Conservation (phyloP, 169 alveolate genomes). For the Cryptosporidium sp. region DNA sequence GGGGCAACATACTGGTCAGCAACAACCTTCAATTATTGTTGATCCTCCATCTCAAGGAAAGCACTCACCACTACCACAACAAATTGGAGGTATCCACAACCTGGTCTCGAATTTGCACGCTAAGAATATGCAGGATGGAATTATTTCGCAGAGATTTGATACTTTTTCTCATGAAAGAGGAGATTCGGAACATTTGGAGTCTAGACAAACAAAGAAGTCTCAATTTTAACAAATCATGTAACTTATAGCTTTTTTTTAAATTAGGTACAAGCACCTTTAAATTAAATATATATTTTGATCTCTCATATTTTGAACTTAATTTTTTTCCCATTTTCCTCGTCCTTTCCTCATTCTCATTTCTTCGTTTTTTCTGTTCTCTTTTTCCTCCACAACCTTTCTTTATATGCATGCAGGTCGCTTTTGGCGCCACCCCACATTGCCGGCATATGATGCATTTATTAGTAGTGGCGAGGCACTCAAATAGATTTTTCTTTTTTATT, state of each 20-base stretch:
- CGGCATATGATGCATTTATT: conserved; percentile 12
- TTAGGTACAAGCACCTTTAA: background rate
- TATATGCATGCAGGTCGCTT: background rate
- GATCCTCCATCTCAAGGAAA: background rate
- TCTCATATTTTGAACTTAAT: background rate
- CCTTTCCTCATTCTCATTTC: background rate
- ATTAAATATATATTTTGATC: background rate
- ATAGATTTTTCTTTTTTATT: background rate
- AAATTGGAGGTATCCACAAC: background rate
- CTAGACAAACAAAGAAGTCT: conserved; percentile 4
- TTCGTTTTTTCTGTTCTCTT: background rate
- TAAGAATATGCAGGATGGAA: background rate
- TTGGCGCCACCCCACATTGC: conserved; percentile 19
- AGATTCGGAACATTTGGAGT: background rate
- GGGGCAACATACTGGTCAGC: background rate
- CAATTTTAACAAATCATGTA: background rate
- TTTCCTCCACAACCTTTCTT: no score
- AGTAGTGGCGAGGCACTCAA: background rate
- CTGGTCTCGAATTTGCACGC: background rate
- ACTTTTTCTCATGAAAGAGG: background rate
- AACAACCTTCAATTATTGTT: conserved; percentile 8
- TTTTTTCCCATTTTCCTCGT: background rate
- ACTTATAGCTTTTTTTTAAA: conserved; percentile 4
- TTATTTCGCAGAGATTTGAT: background rate
- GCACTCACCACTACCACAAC: background rate